Conservation (phyloP, 2,329 filamentous ascomycete genomes). For the Neobulgaria alba region DNA sequence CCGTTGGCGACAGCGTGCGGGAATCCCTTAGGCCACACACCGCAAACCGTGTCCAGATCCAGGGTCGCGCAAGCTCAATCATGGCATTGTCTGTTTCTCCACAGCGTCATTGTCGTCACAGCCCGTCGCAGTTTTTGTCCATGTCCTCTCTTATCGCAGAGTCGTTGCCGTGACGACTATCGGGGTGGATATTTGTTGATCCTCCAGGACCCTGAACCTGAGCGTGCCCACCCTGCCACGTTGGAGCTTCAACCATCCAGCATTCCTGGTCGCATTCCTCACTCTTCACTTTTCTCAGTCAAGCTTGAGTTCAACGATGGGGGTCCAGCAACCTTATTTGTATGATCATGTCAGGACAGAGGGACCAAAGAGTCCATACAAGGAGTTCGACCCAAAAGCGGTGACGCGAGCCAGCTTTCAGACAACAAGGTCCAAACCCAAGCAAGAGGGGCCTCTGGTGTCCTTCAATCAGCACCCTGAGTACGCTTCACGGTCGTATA, state of each 20-base stretch:
- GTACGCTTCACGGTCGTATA: slow-evolving; percentile 47
- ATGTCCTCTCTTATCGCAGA: too few species aligned
- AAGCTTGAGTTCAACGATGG: slow-evolving; percentile 33
- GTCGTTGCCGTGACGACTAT: not conserved
- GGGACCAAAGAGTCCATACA: slow-evolving; percentile 43
- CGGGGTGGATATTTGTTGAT: slow-evolving; percentile 1
- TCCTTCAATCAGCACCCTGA: slow-evolving; percentile 83
- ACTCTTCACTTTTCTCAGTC: slow-evolving; percentile 1
- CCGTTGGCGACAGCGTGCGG: not conserved
- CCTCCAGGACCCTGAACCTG: too few species aligned
- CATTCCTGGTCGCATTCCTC: slow-evolving; percentile 14
- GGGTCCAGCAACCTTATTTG: slow-evolving; percentile 59
- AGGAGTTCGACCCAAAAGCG: slow-evolving; percentile 77
- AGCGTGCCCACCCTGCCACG: too few species aligned
- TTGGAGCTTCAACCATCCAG: too few species aligned
- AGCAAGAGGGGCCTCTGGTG: slow-evolving; percentile 67
- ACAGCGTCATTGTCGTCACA: too few species aligned
- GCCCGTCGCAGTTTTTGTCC: too few species aligned
- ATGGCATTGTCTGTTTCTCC: too few species aligned
- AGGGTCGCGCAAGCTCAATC: slow-evolving; percentile 18
- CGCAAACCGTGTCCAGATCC: slow-evolving; percentile 24
- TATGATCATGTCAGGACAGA: slow-evolving; percentile 46
- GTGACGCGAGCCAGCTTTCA: slow-evolving; percentile 72
- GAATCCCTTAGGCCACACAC: slow-evolving; percentile 6
- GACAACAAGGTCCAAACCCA: slow-evolving; percentile 51